A percentile compares a stretch with the other conserved stretches of the same genome.
These are phyloP conservation scores for Stentor coeruleus DNA, from an alignment of 73 alveolate species.

Conservation along the genomic window DNA sequence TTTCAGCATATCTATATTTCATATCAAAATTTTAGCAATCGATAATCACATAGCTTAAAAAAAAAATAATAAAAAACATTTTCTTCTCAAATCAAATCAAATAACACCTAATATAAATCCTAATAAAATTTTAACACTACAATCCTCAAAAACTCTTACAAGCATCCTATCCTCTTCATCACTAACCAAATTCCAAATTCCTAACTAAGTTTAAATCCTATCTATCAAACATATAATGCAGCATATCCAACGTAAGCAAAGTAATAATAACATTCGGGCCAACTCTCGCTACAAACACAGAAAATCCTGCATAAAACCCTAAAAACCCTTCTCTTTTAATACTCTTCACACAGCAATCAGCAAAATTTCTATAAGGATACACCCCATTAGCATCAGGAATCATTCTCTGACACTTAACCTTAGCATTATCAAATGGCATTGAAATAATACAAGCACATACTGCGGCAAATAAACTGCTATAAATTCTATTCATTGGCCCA, in stretches of 20 bases:
- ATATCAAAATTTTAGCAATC: too few species aligned
- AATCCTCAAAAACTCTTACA: too few species aligned
- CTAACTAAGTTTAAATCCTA: too few species aligned
- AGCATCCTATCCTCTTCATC: too few species aligned
- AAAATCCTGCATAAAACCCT: constrained; percentile 80
- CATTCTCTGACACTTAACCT: constrained; percentile 69
- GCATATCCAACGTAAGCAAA: constrained; percentile 42
- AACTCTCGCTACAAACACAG: constrained; percentile 64
- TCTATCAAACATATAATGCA: constrained; percentile 30
- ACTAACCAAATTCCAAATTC: too few species aligned
- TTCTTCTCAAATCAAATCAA: too few species aligned
- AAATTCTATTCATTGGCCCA: constrained; percentile 38
- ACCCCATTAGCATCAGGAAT: constrained; percentile 57
- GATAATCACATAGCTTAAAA: too few species aligned
- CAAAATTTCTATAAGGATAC: constrained; percentile 54
- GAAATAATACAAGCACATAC: constrained; percentile 55
- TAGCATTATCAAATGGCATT: constrained; percentile 75
- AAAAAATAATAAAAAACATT: too few species aligned
- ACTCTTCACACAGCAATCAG: constrained; percentile 55
- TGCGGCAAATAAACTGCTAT: constrained; percentile 63
- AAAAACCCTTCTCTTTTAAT: constrained; percentile 52
- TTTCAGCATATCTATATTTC: too few species aligned
- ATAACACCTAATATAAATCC: too few species aligned
- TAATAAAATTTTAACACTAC: too few species aligned
- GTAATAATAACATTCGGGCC: constrained; percentile 76